Conservation (phyloP, 2,329 filamentous ascomycete species). For the Paraphaeosphaeria sporulosa region DNA sequence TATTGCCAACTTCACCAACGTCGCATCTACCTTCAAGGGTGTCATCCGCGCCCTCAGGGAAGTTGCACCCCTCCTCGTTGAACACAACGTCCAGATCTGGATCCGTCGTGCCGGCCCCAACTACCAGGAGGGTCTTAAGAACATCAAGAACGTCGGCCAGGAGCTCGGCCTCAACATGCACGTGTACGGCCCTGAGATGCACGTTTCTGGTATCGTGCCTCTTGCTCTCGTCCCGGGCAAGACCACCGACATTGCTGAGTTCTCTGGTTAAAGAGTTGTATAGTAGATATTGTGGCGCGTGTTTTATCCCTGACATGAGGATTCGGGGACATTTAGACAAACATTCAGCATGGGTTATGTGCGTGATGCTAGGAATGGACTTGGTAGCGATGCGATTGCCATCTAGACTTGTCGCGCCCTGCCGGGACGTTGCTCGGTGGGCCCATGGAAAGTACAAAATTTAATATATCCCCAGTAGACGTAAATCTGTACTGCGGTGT, state of each 20-base stretch:
- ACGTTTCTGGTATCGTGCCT: conserved; percentile 94
- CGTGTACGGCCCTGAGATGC: conserved; percentile 81
- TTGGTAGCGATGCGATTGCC: conserved; percentile 6
- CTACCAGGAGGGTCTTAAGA: conserved; percentile 99
- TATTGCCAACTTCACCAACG: conserved; percentile 99
- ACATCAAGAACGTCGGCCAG: conserved; percentile 96
- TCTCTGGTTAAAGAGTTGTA: conserved; percentile 56
- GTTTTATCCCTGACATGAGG: conserved; percentile 23
- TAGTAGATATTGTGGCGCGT: conserved; percentile 28
- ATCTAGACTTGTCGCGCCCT: conserved; percentile 10
- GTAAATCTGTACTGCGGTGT: not conserved
- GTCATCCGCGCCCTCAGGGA: conserved; percentile 96
- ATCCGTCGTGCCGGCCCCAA: conserved; percentile 90
- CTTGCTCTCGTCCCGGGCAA: conserved; percentile 76
- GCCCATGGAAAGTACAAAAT: conserved; percentile 13
- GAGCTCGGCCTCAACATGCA: conserved; percentile 97
- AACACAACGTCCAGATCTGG: conserved; percentile 99
- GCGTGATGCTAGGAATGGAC: not conserved
- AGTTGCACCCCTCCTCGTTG: conserved; percentile 81
- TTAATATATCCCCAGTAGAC: conserved; percentile 12
- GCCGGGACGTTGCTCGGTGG: conserved; percentile 10
- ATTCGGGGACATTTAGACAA: conserved; percentile 43
- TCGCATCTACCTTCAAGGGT: conserved; percentile 99
- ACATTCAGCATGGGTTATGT: conserved; percentile 28
- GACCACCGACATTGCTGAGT: conserved; percentile 68